Conservation (phyloP, 2,329 filamentous ascomycete species). For the Pseudogymnoascus sp. region DNA sequence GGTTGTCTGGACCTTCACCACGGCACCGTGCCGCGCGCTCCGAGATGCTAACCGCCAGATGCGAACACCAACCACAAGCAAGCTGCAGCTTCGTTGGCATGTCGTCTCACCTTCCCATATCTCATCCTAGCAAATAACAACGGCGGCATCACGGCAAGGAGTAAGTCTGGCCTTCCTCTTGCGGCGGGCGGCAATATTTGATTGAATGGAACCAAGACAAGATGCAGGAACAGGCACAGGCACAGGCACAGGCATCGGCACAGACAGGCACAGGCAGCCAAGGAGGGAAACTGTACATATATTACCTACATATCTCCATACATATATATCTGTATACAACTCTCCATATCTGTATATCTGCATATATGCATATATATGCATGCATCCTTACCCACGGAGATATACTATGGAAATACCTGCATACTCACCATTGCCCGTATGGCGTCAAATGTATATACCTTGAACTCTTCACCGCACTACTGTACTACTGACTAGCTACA, state of each 20-base stretch:
- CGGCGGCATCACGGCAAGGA: background rate
- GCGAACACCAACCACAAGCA: background rate
- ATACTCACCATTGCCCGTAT: background rate
- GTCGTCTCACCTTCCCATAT: background rate
- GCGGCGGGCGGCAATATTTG: background rate
- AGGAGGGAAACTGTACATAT: background rate
- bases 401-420: background rate
- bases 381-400: constrained; percentile 3
- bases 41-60: background rate
- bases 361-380: constrained; percentile 2
- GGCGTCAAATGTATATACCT: background rate
- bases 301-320: background rate
- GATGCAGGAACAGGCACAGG: no score
- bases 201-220: background rate
- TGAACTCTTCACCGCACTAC: background rate
- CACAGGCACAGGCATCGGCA: no score
- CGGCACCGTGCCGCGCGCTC: background rate
- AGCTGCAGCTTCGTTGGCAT: background rate
- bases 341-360: background rate
- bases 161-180: background rate
- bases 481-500: constrained; percentile 5
- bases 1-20: background rate
- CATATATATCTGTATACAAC: background rate
- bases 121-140: background rate
- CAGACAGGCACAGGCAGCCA: background rate